Evolutionary conservation across 73 alveolate species (phyloP).

Genomic region (Paramecium pentaurelia): DNA sequence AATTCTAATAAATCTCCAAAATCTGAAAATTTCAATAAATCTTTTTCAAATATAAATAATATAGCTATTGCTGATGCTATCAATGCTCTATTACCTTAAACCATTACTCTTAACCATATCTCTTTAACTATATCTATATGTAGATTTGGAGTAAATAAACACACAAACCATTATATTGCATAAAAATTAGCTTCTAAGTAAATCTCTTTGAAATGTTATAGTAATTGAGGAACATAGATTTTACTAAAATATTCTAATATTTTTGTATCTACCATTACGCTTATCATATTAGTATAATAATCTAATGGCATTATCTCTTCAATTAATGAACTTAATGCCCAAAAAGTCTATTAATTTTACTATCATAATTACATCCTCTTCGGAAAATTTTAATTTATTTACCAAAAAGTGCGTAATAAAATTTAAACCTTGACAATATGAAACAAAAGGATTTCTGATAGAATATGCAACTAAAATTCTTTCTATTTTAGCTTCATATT

Average conservation of each 20-base stretch:
- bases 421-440: conserved; percentile 82
- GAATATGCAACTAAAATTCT: conserved; percentile 18
- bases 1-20: conserved; percentile 22
- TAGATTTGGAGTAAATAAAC: conserved; percentile 67
- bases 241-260: conserved; percentile 48
- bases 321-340: conserved; percentile 68
- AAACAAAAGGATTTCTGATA: conserved; percentile 69
- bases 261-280: conserved; percentile 70
- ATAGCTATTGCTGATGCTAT: background rate
- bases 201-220: conserved; percentile 53
- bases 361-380: conserved; percentile 52
- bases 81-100: background rate
- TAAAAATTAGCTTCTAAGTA: conserved; percentile 67
- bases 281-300: conserved; percentile 76
- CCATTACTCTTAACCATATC: conserved; percentile 19
- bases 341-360: conserved; percentile 76
- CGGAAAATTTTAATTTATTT: conserved; percentile 34
- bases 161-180: conserved; percentile 74
- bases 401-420: conserved; percentile 67
- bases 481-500: conserved; percentile 15
- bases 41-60: background rate
- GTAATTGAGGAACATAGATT: conserved; percentile 46
- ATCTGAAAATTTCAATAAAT: background rate
- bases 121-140: conserved; percentile 36
- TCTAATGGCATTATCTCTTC: conserved; percentile 76